Percentiles rank a stretch among this genome's conserved stretches.
These are phyloP conservation scores for Stephania yunnanensis DNA, from an alignment of 164 flowering plant genomes.

Conservation along the genomic window DNA sequence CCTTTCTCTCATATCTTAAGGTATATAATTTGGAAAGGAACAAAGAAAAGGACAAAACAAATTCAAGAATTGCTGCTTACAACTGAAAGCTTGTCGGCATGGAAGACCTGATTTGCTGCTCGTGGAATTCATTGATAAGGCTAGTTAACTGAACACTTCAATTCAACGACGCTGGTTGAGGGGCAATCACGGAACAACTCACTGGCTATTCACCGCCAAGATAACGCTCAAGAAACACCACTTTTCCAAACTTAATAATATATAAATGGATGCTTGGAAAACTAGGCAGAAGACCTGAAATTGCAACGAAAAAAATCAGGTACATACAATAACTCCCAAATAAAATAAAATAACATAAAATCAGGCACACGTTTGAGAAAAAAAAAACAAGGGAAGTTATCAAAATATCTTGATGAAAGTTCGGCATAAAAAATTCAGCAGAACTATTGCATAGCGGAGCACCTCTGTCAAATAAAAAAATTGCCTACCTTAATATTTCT, in stretches of 20 bases:
- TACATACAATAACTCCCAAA: no score
- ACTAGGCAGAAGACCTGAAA: slow-evolving; percentile 18
- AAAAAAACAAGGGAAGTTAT: neutral
- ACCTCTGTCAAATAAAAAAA: neutral
- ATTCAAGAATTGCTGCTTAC: neutral
- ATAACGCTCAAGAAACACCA: neutral
- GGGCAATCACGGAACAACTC: neutral
- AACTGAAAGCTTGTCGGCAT: neutral
- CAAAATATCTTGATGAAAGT: neutral
- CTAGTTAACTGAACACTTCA: neutral
- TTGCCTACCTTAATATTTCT: neutral
- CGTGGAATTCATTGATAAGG: neutral
- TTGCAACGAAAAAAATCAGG: neutral
- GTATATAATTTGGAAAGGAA: neutral
- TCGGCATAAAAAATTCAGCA: neutral
- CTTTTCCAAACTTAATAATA: neutral
- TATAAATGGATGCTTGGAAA: neutral
- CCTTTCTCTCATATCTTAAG: neutral
- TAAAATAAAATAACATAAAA: no score
- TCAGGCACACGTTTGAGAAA: neutral
- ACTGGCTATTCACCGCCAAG: neutral
- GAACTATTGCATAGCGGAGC: neutral
- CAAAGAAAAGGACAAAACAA: neutral
- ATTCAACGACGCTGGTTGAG: neutral
- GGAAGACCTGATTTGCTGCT: neutral